Evolutionary conservation across 495 filamentous ascomycete species (phyloP).

Genomic region (Entonaema liquescens): DNA sequence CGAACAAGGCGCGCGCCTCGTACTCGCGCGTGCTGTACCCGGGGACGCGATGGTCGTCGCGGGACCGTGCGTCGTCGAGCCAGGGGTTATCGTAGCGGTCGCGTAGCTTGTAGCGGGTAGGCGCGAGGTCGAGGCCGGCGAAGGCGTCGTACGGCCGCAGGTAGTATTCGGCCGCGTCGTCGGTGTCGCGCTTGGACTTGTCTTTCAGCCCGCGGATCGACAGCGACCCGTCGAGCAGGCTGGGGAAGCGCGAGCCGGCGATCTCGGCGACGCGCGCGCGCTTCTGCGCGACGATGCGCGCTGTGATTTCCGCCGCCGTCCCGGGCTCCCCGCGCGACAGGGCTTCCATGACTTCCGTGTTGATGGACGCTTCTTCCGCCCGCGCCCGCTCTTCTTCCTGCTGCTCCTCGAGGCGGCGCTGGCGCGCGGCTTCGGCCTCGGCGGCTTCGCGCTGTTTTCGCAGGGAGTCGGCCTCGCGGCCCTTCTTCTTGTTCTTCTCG

Average conservation of each 20-base stretch:
- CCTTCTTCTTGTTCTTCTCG: conserved; percentile 73
- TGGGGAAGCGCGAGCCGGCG: conserved; percentile 28
- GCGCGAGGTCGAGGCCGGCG: conserved; percentile 72
- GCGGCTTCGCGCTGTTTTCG: conserved; percentile 49
- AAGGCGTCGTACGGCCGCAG: conserved; percentile 86
- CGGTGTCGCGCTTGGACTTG: conserved; percentile 48
- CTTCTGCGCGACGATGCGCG: conserved; percentile 76
- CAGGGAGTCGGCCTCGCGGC: conserved; percentile 65
- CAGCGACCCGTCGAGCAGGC: conserved; percentile 45
- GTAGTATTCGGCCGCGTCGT: conserved; percentile 41
- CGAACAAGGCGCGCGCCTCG: conserved; percentile 78
- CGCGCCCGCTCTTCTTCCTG: conserved; percentile 61
- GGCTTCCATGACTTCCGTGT: conserved; percentile 60
- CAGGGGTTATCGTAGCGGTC: conserved; percentile 60
- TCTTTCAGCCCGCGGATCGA: conserved; percentile 82
- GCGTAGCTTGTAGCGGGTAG: conserved; percentile 73
- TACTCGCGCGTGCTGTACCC: conserved; percentile 87
- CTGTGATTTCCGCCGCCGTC: conserved; percentile 61
- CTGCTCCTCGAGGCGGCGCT: conserved; percentile 67
- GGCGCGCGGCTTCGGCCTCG: conserved; percentile 63
- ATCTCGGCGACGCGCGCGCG: conserved; percentile 54
- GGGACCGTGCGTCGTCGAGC: conserved; percentile 68
- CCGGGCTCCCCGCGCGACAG: conserved; percentile 59
- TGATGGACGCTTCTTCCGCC: conserved; percentile 55
- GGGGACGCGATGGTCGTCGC: conserved; percentile 71